Base-by-base conservation (phyloP, 495 filamentous ascomycete species). In the Recurvomyces mirabilis region DNA sequence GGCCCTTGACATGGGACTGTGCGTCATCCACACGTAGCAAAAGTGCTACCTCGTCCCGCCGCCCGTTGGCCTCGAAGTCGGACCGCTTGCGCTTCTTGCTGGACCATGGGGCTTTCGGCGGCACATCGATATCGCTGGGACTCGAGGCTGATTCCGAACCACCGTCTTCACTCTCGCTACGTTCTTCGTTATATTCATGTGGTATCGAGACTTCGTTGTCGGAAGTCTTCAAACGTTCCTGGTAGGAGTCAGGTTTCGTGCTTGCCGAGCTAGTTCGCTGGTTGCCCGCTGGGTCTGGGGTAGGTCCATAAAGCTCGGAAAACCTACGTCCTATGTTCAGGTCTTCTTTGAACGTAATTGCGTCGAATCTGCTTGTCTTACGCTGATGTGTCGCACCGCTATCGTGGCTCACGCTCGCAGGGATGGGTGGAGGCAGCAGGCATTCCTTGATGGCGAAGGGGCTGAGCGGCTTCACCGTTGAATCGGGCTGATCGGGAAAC, bases 41-140 rank as follows among this genome's bases (percentile, higher is more conserved):
- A 10, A 4, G 4, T 12, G 20, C 13, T 2, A 35, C 11, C 2
- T 35, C 20, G 19, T 11, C 19, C 12, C 10, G 13, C 2, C 17
- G 6, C 2, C n/a, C 5, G 15, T 4, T n/a, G 5, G 15, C 33
- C 13, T 43, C 35, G 10, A 24, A 13, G 6, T 28, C 29, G 5
- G 18, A 23, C 10, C 49, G 35, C 37, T 54, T 54, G 5, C 51
- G 23, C 41, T 49, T 46, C 37, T 39, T 46, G 4, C 26, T 50
- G 1, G 30, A 17, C 51, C 51, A 54, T 5, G 51, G 51, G 1
- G 42, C n/a, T 32, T 42, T 49, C 12, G 46, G 46, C 10, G 46
- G 46, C 6, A 37, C 2, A 14, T 38, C 17, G 1, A 39, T 40
- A 21, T 54, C 46, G 28, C 46, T 49, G 2, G 34, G 5, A 24